Percentiles rank a stretch among this genome's conserved stretches.
Evolutionary conservation across 2,329 filamentous ascomycete genomes (phyloP).

Genomic region (Aulographum hederae): DNA sequence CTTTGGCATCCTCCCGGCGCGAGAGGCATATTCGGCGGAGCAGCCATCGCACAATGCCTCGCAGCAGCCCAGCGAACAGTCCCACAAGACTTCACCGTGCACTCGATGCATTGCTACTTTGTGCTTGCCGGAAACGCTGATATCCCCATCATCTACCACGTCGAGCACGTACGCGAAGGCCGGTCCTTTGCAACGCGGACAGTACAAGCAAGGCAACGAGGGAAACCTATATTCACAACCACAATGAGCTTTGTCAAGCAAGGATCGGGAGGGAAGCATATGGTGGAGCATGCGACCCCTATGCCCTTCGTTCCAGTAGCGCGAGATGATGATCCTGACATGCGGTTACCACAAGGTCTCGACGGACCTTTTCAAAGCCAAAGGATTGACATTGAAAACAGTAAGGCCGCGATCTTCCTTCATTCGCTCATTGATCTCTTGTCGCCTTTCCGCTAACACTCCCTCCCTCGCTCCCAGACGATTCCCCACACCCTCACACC

Average conservation of each 20-base stretch:
- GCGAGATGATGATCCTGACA: conserved; percentile 16
- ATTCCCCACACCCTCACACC: conserved; percentile 36
- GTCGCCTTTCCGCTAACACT: background rate
- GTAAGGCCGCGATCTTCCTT: background rate
- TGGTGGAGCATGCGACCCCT: conserved; percentile 45
- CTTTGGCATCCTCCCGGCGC: conserved; percentile 87
- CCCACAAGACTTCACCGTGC: conserved; percentile 58
- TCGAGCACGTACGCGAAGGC: conserved; percentile 83
- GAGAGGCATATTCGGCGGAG: conserved; percentile 82
- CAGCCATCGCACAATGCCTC: conserved; percentile 83
- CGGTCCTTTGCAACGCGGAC: conserved; percentile 80
- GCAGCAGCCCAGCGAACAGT: conserved; percentile 80
- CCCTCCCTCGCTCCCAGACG: conserved; percentile 15
- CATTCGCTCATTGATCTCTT: too few species aligned
- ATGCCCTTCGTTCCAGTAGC: conserved; percentile 30
- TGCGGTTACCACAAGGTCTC: conserved; percentile 12
- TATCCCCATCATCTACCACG: conserved; percentile 83
- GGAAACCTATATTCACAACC: conserved; percentile 83
- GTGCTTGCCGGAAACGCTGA: conserved; percentile 73
- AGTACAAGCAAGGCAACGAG: conserved; percentile 84
- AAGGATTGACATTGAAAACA: conserved; percentile 22
- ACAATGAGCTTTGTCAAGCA: conserved; percentile 75
- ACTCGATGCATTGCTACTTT: conserved; percentile 99
- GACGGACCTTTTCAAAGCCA: conserved; percentile 39
- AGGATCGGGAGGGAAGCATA: conserved; percentile 35